Conservation (phyloP, 2,329 filamentous ascomycete species). For the Colletotrichum magnum region DNA sequence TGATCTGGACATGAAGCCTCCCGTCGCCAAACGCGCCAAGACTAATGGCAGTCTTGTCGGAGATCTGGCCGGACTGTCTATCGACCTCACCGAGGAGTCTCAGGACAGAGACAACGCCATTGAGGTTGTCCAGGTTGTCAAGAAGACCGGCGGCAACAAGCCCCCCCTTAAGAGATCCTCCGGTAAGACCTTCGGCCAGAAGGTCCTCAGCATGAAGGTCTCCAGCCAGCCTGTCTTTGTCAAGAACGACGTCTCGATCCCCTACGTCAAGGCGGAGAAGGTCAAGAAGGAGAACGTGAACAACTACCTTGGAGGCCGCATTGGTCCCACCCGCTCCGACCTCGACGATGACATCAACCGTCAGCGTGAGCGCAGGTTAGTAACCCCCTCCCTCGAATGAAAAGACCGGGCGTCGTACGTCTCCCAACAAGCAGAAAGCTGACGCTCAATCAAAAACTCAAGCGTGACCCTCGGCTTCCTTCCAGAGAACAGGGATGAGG, state of each 20-base stretch:
- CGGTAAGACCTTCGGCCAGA: too few relatives aligned
- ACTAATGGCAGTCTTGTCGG: neutral
- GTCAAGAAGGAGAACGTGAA: too few relatives aligned
- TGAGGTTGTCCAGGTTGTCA: conserved; percentile 15
- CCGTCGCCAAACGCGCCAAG: conserved; percentile 26
- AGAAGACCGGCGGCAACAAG: conserved; percentile 39
- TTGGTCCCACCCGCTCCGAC: neutral
- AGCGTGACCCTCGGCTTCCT: neutral
- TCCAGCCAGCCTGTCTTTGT: too few relatives aligned
- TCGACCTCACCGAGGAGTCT: conserved; percentile 30
- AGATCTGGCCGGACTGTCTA: conserved; percentile 16
- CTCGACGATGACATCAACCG: too few relatives aligned
- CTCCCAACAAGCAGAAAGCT: neutral
- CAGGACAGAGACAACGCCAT: conserved; percentile 13
- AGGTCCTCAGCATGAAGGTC: conserved; percentile 11
- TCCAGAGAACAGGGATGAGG: neutral
- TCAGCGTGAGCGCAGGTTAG: neutral
- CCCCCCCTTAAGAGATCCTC: too few relatives aligned
- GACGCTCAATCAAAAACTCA: neutral
- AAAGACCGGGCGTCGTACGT: too few relatives aligned
- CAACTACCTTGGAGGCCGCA: neutral
- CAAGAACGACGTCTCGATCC: too few relatives aligned
- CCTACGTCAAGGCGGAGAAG: too few relatives aligned
- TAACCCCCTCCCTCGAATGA: neutral
- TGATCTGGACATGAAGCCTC: conserved; percentile 19